phyloP scores from a whole-genome alignment of 2,329 filamentous ascomycete genomes.

The Clarireedia monteithiana region DNA sequence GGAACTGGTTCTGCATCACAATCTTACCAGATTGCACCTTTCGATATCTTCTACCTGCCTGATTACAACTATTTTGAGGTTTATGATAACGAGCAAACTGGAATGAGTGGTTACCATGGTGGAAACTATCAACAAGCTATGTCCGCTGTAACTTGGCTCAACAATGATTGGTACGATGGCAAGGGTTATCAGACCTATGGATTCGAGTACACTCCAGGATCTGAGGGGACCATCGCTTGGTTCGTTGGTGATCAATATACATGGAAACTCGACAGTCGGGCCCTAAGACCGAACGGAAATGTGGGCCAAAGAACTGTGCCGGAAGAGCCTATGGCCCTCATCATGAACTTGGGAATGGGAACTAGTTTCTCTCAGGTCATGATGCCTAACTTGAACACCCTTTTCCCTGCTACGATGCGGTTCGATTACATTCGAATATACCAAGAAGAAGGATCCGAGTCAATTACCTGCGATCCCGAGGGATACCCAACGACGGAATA shows the following conservation, averaged over 20 bases:
- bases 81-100: constrained; percentile 49
- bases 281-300: constrained; percentile 62
- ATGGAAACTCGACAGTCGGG: constrained; percentile 52
- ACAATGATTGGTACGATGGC: constrained; percentile 60
- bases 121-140: constrained; percentile 56
- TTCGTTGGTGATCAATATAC: constrained; percentile 57
- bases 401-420: constrained; percentile 57
- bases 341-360: constrained; percentile 66
- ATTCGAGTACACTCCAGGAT: constrained; percentile 56
- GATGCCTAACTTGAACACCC: constrained; percentile 42
- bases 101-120: constrained; percentile 53
- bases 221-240: constrained; percentile 56
- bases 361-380: constrained; percentile 57
- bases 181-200: constrained; percentile 55
- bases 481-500: constrained; percentile 61
- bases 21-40: constrained; percentile 60
- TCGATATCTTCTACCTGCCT: constrained; percentile 63
- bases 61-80: constrained; percentile 57
- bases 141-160: constrained; percentile 52
- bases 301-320: constrained; percentile 58
- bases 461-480: constrained; percentile 58
- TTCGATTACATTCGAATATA: constrained; percentile 67
- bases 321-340: constrained; percentile 57
- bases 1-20: constrained; percentile 55
- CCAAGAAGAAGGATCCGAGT: constrained; percentile 43